Percentiles rank a stretch among this genome's conserved stretches.
Conservation (phyloP, 768 basidiomycete species). For the Gloeopeniophorella convolvens region DNA sequence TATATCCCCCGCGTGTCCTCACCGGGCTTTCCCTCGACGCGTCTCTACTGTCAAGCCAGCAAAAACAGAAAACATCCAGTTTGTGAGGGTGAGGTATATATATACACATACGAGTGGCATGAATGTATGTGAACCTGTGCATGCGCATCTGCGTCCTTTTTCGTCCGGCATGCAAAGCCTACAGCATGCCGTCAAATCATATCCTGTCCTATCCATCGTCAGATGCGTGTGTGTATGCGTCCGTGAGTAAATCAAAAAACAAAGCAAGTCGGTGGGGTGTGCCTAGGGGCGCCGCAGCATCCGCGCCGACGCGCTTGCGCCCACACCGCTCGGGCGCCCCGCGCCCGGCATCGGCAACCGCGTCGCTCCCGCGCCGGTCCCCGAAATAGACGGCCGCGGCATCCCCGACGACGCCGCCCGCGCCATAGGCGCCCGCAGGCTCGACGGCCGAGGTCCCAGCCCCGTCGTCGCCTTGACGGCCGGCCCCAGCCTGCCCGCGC, state of each 20-base stretch:
- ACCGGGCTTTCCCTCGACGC: no score
- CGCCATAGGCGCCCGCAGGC: slow-evolving; percentile 6
- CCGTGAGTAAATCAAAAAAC: slow-evolving; percentile 6
- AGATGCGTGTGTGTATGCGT: slow-evolving; percentile 6
- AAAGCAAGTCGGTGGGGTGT: no score
- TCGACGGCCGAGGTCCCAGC: slow-evolving; percentile 1
- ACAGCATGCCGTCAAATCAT: not conserved
- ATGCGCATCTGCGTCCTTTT: not conserved
- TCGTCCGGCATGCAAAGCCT: not conserved
- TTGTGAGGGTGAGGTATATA: no score
- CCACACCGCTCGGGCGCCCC: no score
- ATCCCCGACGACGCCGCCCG: not conserved
- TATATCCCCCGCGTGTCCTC: no score
- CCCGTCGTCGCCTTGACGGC: not conserved
- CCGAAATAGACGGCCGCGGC: not conserved
- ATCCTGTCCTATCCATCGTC: not conserved
- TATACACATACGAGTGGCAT: no score
- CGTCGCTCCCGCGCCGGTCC: not conserved
- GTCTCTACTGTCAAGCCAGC: no score
- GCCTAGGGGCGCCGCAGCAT: no score
- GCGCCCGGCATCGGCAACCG: not conserved
- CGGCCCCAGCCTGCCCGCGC: no score
- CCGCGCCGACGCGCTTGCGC: no score
- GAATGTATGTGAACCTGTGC: no score
- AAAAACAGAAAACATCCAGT: no score